A percentile compares a stretch with the other conserved stretches of the same genome.
phyloP scores from a whole-genome alignment of 768 basidiomycete genomes.

The Termitomyces sp. region DNA sequence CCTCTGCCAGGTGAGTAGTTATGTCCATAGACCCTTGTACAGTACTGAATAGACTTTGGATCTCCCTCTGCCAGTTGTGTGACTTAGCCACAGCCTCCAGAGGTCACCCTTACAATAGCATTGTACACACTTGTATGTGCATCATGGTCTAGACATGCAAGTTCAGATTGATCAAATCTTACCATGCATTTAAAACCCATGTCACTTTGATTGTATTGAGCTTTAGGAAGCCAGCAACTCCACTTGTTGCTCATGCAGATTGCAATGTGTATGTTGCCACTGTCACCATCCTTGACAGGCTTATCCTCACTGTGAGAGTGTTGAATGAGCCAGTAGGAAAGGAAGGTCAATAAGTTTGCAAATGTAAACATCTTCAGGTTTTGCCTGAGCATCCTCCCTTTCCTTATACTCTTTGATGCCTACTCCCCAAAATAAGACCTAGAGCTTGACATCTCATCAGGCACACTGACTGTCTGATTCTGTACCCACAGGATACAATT shows the following conservation, averaged over 20 bases:
- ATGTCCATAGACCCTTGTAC: too few relatives aligned
- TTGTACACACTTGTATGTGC: not conserved
- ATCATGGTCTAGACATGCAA: not conserved
- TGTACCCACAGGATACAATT: constrained; percentile 15
- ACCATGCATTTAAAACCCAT: not conserved
- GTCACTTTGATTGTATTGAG: not conserved
- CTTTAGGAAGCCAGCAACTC: not conserved
- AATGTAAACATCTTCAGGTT: not conserved
- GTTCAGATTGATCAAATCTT: not conserved
- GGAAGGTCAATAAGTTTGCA: not conserved
- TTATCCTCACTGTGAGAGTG: not conserved
- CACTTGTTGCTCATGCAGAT: not conserved
- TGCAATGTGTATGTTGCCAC: not conserved
- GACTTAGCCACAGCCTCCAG: too few relatives aligned
- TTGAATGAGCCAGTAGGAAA: too few relatives aligned
- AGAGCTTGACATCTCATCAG: too few relatives aligned
- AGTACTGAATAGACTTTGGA: too few relatives aligned
- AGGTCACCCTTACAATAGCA: too few relatives aligned
- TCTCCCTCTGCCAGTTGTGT: too few relatives aligned
- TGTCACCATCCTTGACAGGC: not conserved
- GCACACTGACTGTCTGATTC: constrained; percentile 6
- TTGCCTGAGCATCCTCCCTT: too few relatives aligned
- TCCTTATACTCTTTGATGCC: too few relatives aligned
- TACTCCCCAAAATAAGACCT: too few relatives aligned
- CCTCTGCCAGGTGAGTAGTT: too few relatives aligned